A percentile compares a stretch with the other conserved stretches of the same genome.
Evolutionary conservation across 2,329 filamentous ascomycete species (phyloP).

Genomic region (Sphaerulina musiva): DNA sequence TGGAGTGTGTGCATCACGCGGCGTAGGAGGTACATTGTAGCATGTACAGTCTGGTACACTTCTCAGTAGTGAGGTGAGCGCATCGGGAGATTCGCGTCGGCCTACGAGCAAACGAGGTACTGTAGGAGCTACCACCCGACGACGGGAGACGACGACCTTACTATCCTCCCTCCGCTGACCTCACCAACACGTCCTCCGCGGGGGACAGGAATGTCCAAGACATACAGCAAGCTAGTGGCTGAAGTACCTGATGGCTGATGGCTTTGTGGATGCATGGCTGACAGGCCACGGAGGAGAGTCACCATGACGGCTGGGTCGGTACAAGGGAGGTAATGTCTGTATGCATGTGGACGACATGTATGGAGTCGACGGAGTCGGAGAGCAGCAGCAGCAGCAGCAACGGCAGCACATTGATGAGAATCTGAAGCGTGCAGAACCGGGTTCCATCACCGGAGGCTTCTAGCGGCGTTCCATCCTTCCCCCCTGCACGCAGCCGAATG

Average conservation of each 20-base stretch:
- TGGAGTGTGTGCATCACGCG: too few relatives aligned
- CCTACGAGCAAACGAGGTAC: background rate
- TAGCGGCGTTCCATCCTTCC: constrained; percentile 10
- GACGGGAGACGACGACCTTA: too few relatives aligned
- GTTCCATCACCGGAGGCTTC: constrained; percentile 4
- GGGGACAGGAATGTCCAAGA: background rate
- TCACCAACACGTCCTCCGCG: background rate
- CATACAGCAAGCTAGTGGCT: background rate
- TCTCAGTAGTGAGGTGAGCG: background rate
- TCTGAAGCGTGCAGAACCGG: background rate
- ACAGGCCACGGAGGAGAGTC: background rate
- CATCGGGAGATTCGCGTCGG: background rate
- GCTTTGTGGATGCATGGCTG: background rate
- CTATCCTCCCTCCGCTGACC: background rate
- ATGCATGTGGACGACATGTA: too few relatives aligned
- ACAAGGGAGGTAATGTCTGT: too few relatives aligned
- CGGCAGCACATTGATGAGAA: background rate
- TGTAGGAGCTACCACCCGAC: too few relatives aligned
- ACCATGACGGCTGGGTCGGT: background rate
- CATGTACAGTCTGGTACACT: too few relatives aligned
- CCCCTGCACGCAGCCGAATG: constrained; percentile 16
- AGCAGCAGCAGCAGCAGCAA: too few relatives aligned
- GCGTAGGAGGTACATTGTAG: too few relatives aligned
- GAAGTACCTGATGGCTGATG: background rate
- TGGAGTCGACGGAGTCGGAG: too few relatives aligned